Evolutionary conservation across 1,139 yeast species (phyloP), one percentile per base, ranked within the genome.

Genomic region (Debaryomyces coudertii): DNA sequence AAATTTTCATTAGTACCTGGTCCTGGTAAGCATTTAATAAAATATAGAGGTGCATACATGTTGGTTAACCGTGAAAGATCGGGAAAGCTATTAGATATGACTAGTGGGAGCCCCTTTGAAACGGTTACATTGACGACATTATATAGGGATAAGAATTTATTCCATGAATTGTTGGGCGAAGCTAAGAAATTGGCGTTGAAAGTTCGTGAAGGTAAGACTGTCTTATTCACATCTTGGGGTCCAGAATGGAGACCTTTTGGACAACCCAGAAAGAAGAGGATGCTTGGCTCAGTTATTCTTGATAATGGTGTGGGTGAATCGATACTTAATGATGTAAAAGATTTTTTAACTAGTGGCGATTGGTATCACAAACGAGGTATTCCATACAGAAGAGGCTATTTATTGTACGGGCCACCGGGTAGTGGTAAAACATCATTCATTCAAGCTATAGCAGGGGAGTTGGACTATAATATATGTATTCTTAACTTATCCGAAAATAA

Each of bases 211-310:
- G 99, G 99, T 8, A 92, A 90, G 60, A 93, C 99, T 0, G 99
- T 93, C 7, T 73, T 93, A 5, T 93, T 81, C 66, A 90, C 97
- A 2, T 87, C 97, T 2, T 92, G 95, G 88, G 99, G 98, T 1
- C 97, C 97, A 11, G 99, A 93, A 61, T 93, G 99, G 99, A 77
- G 99, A 56, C 96, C 97, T 2, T 93, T 93, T 71, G 99, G 99
- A 1, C 95, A 87, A 61, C 98, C 99, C 1, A 77, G 97, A 53
- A 85, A 85, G 55, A 92, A 93, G 66, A 77, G 99, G 57, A 71
- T 85, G 41, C 68, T 92, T 31, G 93, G 88, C 5, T 87, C 96
- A 11, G 99, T 93, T 12, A 84, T 93, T 33, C 71, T 93, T 47
- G 98, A 90, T 61, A 65, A 77, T 30, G 93, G 90, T 1, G 71